These are phyloP conservation scores for Amanita inopinata DNA, from an alignment of 768 basidiomycete species.

Conservation along the genomic window DNA sequence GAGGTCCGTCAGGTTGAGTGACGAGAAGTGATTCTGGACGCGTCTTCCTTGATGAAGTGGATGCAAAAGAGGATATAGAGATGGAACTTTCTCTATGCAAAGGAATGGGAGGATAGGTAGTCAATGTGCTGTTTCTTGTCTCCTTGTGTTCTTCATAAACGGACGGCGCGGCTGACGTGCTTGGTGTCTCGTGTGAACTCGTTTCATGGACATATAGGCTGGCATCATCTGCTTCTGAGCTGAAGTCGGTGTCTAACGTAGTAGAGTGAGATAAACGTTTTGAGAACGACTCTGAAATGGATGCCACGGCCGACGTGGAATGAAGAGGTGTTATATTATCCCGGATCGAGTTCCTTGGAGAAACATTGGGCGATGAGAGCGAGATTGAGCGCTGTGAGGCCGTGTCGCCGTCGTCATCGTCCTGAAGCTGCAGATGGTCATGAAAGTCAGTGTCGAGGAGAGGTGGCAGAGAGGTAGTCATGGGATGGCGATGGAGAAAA, in stretches of 20 bases:
- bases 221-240: slow-evolving; percentile 43
- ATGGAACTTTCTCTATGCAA: slow-evolving; percentile 37
- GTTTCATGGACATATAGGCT: slow-evolving; percentile 37
- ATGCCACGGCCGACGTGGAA: slow-evolving; percentile 5
- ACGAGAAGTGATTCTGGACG: slow-evolving; percentile 73
- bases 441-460: slow-evolving; percentile 21
- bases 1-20: slow-evolving; percentile 44
- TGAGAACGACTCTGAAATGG: slow-evolving; percentile 20
- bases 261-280: slow-evolving; percentile 35
- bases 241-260: slow-evolving; percentile 44
- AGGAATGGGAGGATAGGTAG: slow-evolving; percentile 54
- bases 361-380: slow-evolving; percentile 53
- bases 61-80: slow-evolving; percentile 54
- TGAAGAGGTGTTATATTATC: slow-evolving; percentile 9
- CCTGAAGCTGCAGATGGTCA: slow-evolving; percentile 16
- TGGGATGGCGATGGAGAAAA: slow-evolving; percentile 7
- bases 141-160: slow-evolving; percentile 30
- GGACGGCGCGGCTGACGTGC: slow-evolving; percentile 43
- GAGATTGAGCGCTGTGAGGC: slow-evolving; percentile 74
- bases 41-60: slow-evolving; percentile 57
- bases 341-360: slow-evolving; percentile 33
- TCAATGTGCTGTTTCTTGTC: slow-evolving; percentile 20
- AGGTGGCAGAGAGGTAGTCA: slow-evolving; percentile 22
- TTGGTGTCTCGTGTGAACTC: slow-evolving; percentile 34
- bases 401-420: slow-evolving; percentile 58